Percentiles rank a stretch among this genome's conserved stretches.
Conservation (phyloP, 768 basidiomycete genomes). For the Dentipellis fragilis region DNA sequence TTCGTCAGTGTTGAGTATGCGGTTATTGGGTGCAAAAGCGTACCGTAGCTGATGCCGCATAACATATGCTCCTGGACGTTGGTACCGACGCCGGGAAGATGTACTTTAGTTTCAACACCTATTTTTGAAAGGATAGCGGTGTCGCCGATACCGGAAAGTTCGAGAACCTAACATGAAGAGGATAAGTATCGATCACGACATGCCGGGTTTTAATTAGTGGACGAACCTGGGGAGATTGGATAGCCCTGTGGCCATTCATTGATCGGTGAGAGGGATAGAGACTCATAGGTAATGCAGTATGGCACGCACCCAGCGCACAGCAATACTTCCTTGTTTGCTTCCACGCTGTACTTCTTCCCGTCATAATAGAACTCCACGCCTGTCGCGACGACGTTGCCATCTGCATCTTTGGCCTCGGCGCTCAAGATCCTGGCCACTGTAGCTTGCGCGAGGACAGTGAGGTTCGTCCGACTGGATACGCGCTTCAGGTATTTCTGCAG, state of each 20-base stretch:
- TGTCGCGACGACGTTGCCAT: conserved; percentile 17
- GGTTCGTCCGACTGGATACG: neutral
- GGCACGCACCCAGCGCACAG: conserved; percentile 29
- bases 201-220: neutral
- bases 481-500: neutral
- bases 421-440: conserved; percentile 10
- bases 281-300: neutral
- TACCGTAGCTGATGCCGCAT: conserved; percentile 1
- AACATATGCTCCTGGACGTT: conserved; percentile 8
- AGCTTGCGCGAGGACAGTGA: conserved; percentile 10
- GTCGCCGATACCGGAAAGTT: conserved; percentile 33
- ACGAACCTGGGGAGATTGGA: neutral
- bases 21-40: neutral
- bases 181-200: neutral
- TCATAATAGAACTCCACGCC: conserved; percentile 26
- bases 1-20: neutral
- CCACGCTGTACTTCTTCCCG: conserved; percentile 20
- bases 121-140: conserved; percentile 17
- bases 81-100: conserved; percentile 30
- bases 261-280: neutral
- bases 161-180: conserved; percentile 22
- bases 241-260: neutral
- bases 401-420: conserved; percentile 4
- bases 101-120: conserved; percentile 21
- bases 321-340: conserved; percentile 31